Conservation (phyloP, 805 yeast genomes). For the Candida gorgasii region DNA sequence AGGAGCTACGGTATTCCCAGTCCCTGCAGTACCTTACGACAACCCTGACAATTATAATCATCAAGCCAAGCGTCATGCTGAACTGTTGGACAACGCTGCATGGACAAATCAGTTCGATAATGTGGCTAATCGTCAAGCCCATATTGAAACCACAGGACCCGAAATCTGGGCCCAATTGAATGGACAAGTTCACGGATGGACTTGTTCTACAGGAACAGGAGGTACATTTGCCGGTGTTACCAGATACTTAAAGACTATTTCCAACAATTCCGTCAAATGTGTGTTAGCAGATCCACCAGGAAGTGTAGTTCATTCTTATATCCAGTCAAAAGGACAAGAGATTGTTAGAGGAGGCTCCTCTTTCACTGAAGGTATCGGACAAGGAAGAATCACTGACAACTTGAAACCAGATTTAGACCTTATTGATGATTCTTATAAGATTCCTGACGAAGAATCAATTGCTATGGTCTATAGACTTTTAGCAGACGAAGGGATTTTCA, state of each 20-base stretch:
- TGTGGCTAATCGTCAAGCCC: conserved; percentile 84
- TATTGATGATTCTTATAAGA: conserved; percentile 77
- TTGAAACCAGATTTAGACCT: conserved; percentile 68
- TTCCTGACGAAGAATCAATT: conserved; percentile 79
- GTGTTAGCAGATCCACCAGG: conserved; percentile 95
- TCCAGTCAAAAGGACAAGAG: conserved; percentile 66
- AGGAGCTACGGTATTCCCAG: conserved; percentile 88
- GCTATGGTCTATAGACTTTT: conserved; percentile 79
- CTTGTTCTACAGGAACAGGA: conserved; percentile 91
- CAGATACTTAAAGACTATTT: conserved; percentile 69
- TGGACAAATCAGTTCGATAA: conserved; percentile 95
- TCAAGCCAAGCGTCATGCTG: conserved; percentile 85
- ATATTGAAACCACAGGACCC: conserved; percentile 88
- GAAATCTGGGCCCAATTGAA: conserved; percentile 85
- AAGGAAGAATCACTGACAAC: conserved; percentile 88
- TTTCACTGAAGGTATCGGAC: conserved; percentile 96
- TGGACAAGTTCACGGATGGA: conserved; percentile 79
- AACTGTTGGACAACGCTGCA: conserved; percentile 69
- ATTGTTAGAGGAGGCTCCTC: conserved; percentile 78
- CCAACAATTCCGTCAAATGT: conserved; percentile 55
- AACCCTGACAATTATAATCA: conserved; percentile 87
- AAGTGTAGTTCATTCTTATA: conserved; percentile 76
- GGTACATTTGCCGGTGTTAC: conserved; percentile 90
- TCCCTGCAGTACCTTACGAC: conserved; percentile 80
- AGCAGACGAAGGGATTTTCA: conserved; percentile 86